Evolutionary conservation across 495 filamentous ascomycete genomes (phyloP).

Genomic region (Xylaria scruposa): DNA sequence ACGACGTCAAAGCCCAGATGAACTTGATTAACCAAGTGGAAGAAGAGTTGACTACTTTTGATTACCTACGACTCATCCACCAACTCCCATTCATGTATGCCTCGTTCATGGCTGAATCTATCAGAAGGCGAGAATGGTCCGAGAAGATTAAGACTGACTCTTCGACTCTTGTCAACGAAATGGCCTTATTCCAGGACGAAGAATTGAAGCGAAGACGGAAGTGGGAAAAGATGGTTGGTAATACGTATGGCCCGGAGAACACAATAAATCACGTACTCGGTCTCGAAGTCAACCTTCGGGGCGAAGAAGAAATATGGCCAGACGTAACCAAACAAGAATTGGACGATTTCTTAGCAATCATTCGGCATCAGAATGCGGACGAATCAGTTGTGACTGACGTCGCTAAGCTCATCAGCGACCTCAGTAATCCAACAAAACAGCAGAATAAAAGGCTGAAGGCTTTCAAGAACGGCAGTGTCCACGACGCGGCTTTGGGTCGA

Average conservation of each 20-base stretch:
- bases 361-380: conserved; percentile 62
- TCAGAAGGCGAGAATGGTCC: conserved; percentile 86
- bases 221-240: conserved; percentile 84
- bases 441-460: conserved; percentile 82
- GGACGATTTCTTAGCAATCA: conserved; percentile 65
- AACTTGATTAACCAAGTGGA: conserved; percentile 71
- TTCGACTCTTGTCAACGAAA: conserved; percentile 84
- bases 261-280: conserved; percentile 65
- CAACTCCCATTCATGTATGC: conserved; percentile 89
- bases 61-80: conserved; percentile 74
- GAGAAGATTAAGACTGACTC: conserved; percentile 88
- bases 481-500: conserved; percentile 78
- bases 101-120: conserved; percentile 81
- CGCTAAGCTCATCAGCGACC: conserved; percentile 62
- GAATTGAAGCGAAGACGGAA: conserved; percentile 86
- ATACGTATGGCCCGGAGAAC: conserved; percentile 52
- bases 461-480: conserved; percentile 95
- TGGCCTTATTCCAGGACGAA: conserved; percentile 88
- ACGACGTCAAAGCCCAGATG: conserved; percentile 72
- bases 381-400: conserved; percentile 58
- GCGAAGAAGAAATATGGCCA: conserved; percentile 83
- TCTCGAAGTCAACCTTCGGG: conserved; percentile 83
- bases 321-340: conserved; percentile 66
- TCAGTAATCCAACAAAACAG: conserved; percentile 75
- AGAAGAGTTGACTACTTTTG: conserved; percentile 73